Evolutionary conservation across 2,329 filamentous ascomycete genomes (phyloP).

Genomic region (Cordyceps javanica): DNA sequence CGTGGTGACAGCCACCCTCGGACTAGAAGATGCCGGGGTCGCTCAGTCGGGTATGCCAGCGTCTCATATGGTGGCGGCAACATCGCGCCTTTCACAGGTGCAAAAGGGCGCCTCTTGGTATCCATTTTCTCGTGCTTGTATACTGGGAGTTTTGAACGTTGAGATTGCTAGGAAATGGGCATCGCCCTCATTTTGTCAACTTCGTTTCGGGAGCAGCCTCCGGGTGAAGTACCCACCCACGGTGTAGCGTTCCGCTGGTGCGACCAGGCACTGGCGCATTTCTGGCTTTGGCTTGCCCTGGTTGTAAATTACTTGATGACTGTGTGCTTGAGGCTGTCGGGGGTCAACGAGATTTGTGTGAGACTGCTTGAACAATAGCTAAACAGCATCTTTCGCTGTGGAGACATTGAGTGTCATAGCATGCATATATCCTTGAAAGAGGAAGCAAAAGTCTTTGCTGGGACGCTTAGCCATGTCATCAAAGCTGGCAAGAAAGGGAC

Average conservation of each 20-base stretch:
- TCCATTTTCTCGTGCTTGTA: background rate
- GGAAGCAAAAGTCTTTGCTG: constrained; percentile 40
- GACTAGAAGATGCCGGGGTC: background rate
- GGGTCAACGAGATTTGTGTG: no score
- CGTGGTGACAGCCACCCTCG: background rate
- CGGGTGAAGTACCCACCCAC: background rate
- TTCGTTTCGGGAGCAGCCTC: background rate
- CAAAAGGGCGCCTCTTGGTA: background rate
- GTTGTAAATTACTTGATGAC: no score
- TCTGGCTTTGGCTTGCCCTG: no score
- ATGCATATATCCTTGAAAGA: constrained; percentile 42
- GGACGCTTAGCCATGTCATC: constrained; percentile 14
- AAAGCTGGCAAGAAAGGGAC: background rate
- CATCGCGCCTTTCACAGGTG: background rate
- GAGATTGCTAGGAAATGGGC: background rate
- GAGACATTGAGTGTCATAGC: constrained; percentile 36
- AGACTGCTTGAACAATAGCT: no score
- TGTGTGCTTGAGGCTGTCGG: no score
- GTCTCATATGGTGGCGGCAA: constrained; percentile 4
- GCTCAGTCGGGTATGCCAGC: background rate
- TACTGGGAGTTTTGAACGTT: background rate
- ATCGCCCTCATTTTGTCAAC: background rate
- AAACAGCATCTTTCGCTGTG: constrained; percentile 39
- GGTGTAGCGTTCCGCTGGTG: no score
- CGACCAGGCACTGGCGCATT: no score